Percentiles rank a stretch among this genome's conserved stretches.
These are phyloP conservation scores for Pseudozyma pruni DNA, from an alignment of 1,284 basidiomycete species.

Conservation along the genomic window DNA sequence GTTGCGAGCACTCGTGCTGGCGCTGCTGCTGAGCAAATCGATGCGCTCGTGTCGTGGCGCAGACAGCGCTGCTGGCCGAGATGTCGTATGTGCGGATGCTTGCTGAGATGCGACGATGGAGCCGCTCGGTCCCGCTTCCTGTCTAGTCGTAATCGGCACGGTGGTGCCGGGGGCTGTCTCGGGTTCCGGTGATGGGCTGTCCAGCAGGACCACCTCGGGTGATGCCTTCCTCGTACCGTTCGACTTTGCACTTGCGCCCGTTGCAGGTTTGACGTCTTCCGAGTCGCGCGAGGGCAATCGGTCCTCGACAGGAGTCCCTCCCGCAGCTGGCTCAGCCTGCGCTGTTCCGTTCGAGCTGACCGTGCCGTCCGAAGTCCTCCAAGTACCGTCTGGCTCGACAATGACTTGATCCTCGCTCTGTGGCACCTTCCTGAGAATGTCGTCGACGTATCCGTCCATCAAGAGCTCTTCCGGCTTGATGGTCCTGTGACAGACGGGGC, in stretches of 20 bases:
- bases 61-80: slow-evolving; percentile 3
- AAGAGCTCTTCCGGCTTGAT: slow-evolving; percentile 84
- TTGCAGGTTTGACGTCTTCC: slow-evolving; percentile 25
- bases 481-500: slow-evolving; percentile 89
- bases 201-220: slow-evolving; percentile 35
- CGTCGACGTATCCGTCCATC: slow-evolving; percentile 84
- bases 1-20: slow-evolving; percentile 16
- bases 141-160: background rate
- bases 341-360: slow-evolving; percentile 67
- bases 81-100: background rate
- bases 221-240: slow-evolving; percentile 13
- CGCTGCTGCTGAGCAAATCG: slow-evolving; percentile 33
- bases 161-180: background rate
- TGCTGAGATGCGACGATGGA: too few relatives aligned
- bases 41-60: slow-evolving; percentile 23
- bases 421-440: slow-evolving; percentile 80
- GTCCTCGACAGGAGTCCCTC: slow-evolving; percentile 15
- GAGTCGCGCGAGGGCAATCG: background rate
- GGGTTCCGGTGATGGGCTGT: slow-evolving; percentile 36
- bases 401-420: slow-evolving; percentile 88
- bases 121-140: too few relatives aligned
- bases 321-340: slow-evolving; percentile 17
- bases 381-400: slow-evolving; percentile 91
- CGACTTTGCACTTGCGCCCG: background rate
- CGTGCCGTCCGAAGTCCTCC: slow-evolving; percentile 90